A percentile compares a stretch with the other conserved stretches of the same genome.
These are phyloP conservation scores for Chlamydomonas urium DNA, from an alignment of 139 green algal species.

Conservation along the genomic window DNA sequence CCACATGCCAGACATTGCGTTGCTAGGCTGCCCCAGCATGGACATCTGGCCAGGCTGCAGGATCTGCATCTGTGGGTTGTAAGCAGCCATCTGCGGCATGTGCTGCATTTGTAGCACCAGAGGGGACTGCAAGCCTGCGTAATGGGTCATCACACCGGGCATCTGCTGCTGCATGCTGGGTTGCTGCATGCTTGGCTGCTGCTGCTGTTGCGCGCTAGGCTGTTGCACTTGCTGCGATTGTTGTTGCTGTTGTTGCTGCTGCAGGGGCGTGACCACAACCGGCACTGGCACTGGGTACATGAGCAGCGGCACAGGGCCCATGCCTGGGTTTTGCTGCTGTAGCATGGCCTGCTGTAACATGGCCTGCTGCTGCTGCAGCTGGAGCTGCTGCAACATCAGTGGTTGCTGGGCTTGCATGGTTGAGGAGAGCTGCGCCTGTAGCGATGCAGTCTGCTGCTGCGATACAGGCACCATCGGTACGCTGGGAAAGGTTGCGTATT, in stretches of 20 bases:
- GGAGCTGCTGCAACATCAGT: not conserved
- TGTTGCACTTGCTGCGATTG: not conserved
- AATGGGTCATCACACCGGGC: no score
- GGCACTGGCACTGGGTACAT: slow-evolving; percentile 2
- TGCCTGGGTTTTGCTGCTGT: not conserved
- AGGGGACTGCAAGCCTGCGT: no score
- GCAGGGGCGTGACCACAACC: not conserved
- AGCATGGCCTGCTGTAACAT: not conserved
- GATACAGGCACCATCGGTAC: not conserved
- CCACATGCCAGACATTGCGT: no score
- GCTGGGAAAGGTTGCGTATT: not conserved
- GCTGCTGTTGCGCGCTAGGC: no score
- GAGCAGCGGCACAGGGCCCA: not conserved
- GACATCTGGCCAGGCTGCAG: no score
- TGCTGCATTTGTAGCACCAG: no score
- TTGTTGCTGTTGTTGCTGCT: not conserved
- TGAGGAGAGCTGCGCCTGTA: not conserved
- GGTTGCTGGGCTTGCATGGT: not conserved
- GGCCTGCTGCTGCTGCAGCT: not conserved
- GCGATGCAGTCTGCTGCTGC: not conserved
- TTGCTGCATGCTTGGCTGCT: no score
- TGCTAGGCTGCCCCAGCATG: no score
- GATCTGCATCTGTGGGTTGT: no score
- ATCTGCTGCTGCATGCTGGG: no score
- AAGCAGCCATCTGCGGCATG: no score